Conservation (phyloP, 2,329 filamentous ascomycete genomes). For the Colletotrichum tofieldiae region DNA sequence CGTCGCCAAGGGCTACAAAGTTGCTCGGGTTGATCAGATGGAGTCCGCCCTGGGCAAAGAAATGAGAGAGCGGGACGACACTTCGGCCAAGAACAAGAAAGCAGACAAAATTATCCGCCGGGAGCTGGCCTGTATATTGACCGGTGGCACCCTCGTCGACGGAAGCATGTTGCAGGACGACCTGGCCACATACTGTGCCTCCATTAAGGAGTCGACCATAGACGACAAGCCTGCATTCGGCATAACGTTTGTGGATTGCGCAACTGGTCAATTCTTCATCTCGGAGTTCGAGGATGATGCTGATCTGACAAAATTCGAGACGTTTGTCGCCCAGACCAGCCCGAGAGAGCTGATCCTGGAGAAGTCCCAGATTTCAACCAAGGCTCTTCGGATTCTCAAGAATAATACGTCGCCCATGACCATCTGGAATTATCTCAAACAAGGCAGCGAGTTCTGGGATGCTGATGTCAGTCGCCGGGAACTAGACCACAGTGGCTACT, state of each 20-base stretch:
- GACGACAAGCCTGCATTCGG: conserved; percentile 88
- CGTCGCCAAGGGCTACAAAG: conserved; percentile 97
- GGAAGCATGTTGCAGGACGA: conserved; percentile 98
- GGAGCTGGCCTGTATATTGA: conserved; percentile 92
- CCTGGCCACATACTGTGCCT: conserved; percentile 96
- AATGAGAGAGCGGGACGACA: conserved; percentile 92
- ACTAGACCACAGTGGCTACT: conserved; percentile 85
- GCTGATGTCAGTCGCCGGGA: conserved; percentile 87
- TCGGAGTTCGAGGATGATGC: conserved; percentile 92
- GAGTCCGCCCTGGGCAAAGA: conserved; percentile 97
- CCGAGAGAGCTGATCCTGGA: conserved; percentile 92
- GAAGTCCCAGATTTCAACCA: conserved; percentile 88
- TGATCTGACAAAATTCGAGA: conserved; percentile 97
- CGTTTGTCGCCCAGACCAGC: conserved; percentile 91
- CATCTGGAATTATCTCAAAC: conserved; percentile 94
- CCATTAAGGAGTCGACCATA: conserved; percentile 87
- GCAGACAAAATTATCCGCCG: conserved; percentile 94
- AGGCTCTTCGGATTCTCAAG: conserved; percentile 92
- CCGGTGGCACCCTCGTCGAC: conserved; percentile 93
- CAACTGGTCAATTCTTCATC: conserved; percentile 95
- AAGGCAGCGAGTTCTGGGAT: conserved; percentile 91
- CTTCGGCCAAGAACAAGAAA: conserved; percentile 74
- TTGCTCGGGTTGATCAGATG: conserved; percentile 95
- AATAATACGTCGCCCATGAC: conserved; percentile 95
- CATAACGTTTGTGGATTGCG: conserved; percentile 93